Evolutionary conservation across 345 rosid species (phyloP).

Genomic region (Isatis tinctoria): DNA sequence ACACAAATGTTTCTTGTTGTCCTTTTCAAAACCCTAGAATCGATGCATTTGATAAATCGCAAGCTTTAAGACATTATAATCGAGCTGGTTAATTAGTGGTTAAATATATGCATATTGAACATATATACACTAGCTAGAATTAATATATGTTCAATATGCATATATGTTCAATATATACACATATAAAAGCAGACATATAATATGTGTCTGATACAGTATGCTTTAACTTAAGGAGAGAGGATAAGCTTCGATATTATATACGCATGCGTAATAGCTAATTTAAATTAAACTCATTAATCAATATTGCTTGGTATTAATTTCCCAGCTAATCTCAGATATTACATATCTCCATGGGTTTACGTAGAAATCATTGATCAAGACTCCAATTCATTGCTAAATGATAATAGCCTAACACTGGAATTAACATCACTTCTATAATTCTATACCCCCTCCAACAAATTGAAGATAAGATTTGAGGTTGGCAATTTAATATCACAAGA

Average conservation of each 20-base stretch:
- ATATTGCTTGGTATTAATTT: neutral
- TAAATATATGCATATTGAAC: slow-evolving; percentile 8
- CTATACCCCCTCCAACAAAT: neutral
- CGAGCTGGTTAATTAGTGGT: slow-evolving; percentile 30
- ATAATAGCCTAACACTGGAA: neutral
- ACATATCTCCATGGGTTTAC: neutral
- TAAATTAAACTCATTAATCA: neutral
- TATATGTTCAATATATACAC: too few relatives aligned
- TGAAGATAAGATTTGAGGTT: slow-evolving; percentile 14
- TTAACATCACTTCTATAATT: neutral
- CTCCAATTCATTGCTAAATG: neutral
- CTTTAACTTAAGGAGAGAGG: too few relatives aligned
- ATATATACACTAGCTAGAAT: neutral
- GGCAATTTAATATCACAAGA: neutral
- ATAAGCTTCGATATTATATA: slow-evolving; percentile 46
- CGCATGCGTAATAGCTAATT: slow-evolving; percentile 11
- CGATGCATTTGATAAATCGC: slow-evolving; percentile 44
- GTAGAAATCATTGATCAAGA: neutral
- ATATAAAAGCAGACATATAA: neutral
- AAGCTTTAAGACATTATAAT: slow-evolving; percentile 43
- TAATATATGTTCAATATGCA: too few relatives aligned
- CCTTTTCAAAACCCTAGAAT: slow-evolving; percentile 62
- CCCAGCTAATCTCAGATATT: neutral
- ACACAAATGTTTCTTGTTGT: slow-evolving; percentile 67
- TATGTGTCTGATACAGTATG: slow-evolving; percentile 30